Conservation (phyloP, 306 rosid genomes). For the Trifolium fragiferum region DNA sequence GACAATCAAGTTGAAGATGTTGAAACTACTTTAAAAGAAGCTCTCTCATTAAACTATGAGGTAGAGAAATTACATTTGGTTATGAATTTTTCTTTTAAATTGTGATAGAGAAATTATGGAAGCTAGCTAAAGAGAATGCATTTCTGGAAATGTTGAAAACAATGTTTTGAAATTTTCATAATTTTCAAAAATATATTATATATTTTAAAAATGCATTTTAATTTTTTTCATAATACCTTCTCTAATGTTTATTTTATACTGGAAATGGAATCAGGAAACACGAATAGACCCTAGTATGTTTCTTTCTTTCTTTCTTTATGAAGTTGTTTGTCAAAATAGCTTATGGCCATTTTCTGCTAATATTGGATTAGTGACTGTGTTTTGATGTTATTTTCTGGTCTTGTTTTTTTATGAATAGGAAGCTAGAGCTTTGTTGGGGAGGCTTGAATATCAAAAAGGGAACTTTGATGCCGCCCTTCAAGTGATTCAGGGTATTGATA, state of each 20-base stretch:
- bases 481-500: constrained; percentile 92
- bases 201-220: too few relatives aligned
- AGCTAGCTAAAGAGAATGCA: neutral
- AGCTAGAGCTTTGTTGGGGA: constrained; percentile 95
- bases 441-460: constrained; percentile 94
- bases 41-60: constrained; percentile 92
- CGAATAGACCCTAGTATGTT: neutral
- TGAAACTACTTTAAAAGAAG: constrained; percentile 91
- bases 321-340: neutral
- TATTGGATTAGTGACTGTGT: neutral
- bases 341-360: neutral
- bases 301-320: constrained; percentile 12
- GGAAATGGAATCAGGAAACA: too few relatives aligned
- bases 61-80: constrained; percentile 41
- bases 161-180: neutral
- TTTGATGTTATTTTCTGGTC: neutral
- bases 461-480: constrained; percentile 86
- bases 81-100: neutral
- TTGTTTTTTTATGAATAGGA: constrained; percentile 54
- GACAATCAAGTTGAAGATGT: constrained; percentile 91
- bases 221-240: neutral
- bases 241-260: neutral
- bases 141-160: neutral
- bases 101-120: neutral
- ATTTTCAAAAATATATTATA: neutral